Evolutionary conservation across 768 basidiomycete genomes (phyloP).

Genomic region (Mycena kentingensis): DNA sequence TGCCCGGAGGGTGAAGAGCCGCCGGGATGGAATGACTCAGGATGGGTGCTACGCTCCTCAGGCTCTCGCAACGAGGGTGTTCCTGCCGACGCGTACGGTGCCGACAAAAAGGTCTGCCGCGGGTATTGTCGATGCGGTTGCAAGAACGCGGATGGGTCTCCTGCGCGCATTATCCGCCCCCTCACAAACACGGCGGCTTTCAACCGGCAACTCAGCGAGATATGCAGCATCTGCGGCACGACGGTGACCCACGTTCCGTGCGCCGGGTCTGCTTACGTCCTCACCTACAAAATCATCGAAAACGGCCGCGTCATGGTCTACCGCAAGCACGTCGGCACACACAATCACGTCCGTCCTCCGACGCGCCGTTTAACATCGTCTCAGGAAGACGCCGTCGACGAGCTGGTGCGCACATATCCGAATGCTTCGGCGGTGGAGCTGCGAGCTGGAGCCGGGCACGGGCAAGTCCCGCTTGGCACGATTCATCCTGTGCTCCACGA

Average conservation of each 20-base stretch:
- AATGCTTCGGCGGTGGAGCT: neutral
- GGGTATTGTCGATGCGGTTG: constrained; percentile 1
- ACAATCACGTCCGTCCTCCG: constrained; percentile 5
- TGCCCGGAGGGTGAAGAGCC: constrained; percentile 1
- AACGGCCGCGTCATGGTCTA: neutral
- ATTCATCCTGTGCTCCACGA: constrained; percentile 9
- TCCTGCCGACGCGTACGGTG: neutral
- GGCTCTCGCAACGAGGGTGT: constrained; percentile 1
- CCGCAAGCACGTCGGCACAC: constrained; percentile 1
- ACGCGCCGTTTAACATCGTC: neutral
- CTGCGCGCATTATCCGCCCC: constrained; percentile 1
- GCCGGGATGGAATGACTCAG: neutral
- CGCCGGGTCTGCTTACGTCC: neutral
- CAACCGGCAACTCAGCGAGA: neutral
- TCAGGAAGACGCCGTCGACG: constrained; percentile 1
- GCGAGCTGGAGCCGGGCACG: constrained; percentile 2
- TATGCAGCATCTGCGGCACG: constrained; percentile 1
- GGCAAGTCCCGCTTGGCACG: neutral
- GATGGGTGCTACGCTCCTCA: constrained; percentile 8
- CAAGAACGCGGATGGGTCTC: neutral
- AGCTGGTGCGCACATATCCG: constrained; percentile 6
- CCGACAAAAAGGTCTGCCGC: neutral
- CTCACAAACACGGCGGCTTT: neutral
- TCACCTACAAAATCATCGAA: neutral
- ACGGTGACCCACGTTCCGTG: neutral